These are phyloP conservation scores for Cyphellophora europaea DNA, from an alignment of 2,329 filamentous ascomycete species.

Conservation along the genomic window DNA sequence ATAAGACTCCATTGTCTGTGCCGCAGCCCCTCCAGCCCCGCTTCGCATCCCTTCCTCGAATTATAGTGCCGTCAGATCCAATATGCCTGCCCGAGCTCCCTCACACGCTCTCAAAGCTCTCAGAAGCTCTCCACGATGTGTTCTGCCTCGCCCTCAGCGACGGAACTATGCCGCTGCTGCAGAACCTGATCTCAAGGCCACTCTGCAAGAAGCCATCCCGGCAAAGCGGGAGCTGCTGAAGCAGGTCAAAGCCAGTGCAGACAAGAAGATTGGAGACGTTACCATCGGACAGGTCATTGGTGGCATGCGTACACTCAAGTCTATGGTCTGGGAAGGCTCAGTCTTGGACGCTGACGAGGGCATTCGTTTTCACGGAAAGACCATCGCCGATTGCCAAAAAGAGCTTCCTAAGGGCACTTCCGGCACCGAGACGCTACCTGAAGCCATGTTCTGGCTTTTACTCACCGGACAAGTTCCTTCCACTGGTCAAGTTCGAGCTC, in stretches of 20 bases:
- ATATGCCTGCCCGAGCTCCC: constrained; percentile 15
- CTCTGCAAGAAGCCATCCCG: constrained; percentile 74
- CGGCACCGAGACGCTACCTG: constrained; percentile 93
- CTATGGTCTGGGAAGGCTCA: constrained; percentile 98
- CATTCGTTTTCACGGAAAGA: constrained; percentile 94
- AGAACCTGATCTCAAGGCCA: constrained; percentile 83
- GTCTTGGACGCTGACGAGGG: constrained; percentile 94
- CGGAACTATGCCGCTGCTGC: constrained; percentile 63
- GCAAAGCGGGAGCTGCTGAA: constrained; percentile 89
- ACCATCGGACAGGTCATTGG: constrained; percentile 91
- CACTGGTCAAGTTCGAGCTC: constrained; percentile 65
- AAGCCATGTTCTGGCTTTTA: constrained; percentile 99
- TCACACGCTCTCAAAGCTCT: constrained; percentile 16
- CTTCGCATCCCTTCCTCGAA: too few relatives aligned
- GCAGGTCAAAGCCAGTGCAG: constrained; percentile 77
- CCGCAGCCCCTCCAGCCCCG: too few relatives aligned
- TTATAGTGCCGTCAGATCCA: too few relatives aligned
- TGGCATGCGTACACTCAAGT: constrained; percentile 94
- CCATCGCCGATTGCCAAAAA: constrained; percentile 95
- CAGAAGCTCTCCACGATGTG: constrained; percentile 6
- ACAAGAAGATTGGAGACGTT: constrained; percentile 80
- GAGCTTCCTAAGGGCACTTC: constrained; percentile 86
- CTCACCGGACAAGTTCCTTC: constrained; percentile 87
- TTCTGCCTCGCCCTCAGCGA: constrained; percentile 9
- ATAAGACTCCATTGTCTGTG: too few relatives aligned